Conservation (phyloP, 108 stramenopile genomes). For the Poteriospumella lacustris region DNA sequence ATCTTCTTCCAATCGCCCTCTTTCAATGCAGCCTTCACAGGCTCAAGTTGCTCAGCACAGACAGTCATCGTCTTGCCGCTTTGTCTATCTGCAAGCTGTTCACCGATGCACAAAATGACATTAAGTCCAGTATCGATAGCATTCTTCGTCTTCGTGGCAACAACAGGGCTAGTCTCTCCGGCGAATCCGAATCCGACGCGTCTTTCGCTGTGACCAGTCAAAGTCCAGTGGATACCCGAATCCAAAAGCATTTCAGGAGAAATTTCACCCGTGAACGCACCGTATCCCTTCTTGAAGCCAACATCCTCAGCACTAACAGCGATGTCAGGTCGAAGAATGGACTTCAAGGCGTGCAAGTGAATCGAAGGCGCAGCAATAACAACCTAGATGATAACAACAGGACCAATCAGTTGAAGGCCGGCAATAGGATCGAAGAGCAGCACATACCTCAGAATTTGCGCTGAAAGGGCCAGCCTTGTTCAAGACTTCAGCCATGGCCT, state of each 20-base stretch:
- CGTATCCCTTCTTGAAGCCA: slow-evolving; percentile 25
- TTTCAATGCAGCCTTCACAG: slow-evolving; percentile 52
- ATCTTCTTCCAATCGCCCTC: slow-evolving; percentile 78
- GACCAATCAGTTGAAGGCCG: background rate
- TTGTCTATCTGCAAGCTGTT: slow-evolving; percentile 96
- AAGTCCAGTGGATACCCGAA: slow-evolving; percentile 16
- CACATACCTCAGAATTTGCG: slow-evolving; percentile 48
- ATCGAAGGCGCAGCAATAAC: slow-evolving; percentile 55
- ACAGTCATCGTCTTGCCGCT: slow-evolving; percentile 78
- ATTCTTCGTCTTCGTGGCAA: slow-evolving; percentile 87
- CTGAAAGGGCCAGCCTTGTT: slow-evolving; percentile 55
- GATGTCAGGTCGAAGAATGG: slow-evolving; percentile 44
- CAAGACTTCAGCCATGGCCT: slow-evolving; percentile 31
- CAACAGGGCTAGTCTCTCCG: slow-evolving; percentile 79
- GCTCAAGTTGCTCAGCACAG: slow-evolving; percentile 58
- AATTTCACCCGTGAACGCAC: slow-evolving; percentile 23
- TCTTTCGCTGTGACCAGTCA: slow-evolving; percentile 83
- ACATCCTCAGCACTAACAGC: slow-evolving; percentile 33
- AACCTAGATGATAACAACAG: slow-evolving; percentile 21
- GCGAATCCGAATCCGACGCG: slow-evolving; percentile 78
- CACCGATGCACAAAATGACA: slow-evolving; percentile 97
- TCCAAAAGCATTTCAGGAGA: slow-evolving; percentile 19
- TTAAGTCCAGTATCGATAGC: slow-evolving; percentile 88
- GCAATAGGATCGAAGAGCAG: background rate
- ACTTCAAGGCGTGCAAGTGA: slow-evolving; percentile 12